Evolutionary conservation across 2,329 filamentous ascomycete genomes (phyloP).

Genomic region (Neonectria magnoliae): DNA sequence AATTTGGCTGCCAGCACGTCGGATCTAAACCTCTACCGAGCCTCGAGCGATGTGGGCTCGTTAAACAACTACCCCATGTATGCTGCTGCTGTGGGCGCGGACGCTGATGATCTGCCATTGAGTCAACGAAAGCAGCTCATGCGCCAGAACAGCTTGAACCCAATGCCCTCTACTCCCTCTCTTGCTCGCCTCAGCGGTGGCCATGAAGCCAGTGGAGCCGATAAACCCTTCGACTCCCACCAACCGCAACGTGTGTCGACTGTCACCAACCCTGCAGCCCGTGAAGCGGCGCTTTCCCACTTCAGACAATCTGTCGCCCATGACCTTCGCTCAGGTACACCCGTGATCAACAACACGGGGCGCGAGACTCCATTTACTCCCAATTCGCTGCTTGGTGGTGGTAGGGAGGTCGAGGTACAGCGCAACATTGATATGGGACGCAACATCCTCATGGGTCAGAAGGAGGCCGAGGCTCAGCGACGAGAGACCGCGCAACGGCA

Average conservation of each 20-base stretch:
- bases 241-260: slow-evolving; percentile 61
- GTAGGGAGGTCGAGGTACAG: slow-evolving; percentile 54
- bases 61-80: slow-evolving; percentile 50
- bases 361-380: slow-evolving; percentile 53
- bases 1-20: slow-evolving; percentile 45
- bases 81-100: slow-evolving; percentile 47
- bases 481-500: slow-evolving; percentile 67
- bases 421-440: slow-evolving; percentile 65
- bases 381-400: slow-evolving; percentile 45
- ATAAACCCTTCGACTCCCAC: slow-evolving; percentile 61
- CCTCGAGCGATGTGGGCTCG: slow-evolving; percentile 55
- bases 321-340: slow-evolving; percentile 62
- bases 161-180: slow-evolving; percentile 39
- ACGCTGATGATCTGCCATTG: slow-evolving; percentile 76
- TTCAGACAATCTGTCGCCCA: slow-evolving; percentile 74
- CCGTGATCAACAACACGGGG: slow-evolving; percentile 45
- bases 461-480: slow-evolving; percentile 69
- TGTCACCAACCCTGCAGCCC: slow-evolving; percentile 54
- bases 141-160: slow-evolving; percentile 59
- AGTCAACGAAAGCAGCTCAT: slow-evolving; percentile 73
- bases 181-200: slow-evolving; percentile 40
- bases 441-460: slow-evolving; percentile 67
- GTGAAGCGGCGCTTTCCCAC: slow-evolving; percentile 69
- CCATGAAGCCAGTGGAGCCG: slow-evolving; percentile 42
- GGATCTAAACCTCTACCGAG: slow-evolving; percentile 42